Conservation (phyloP, 805 yeast genomes). For the Lipomyces mesembrius region DNA sequence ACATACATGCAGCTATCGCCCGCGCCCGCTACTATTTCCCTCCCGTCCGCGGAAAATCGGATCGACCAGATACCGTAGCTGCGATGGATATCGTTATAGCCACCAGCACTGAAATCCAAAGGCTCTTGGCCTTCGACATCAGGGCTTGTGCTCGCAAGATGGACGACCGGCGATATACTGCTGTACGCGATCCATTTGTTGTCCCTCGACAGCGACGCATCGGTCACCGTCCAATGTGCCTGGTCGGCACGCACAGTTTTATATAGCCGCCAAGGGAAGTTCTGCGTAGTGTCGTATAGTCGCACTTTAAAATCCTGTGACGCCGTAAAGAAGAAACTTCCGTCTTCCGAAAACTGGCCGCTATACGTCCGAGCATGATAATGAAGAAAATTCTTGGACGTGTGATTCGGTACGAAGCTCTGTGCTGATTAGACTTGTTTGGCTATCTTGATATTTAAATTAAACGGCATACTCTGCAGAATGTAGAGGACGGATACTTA, state of each 20-base stretch:
- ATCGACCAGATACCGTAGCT: constrained; percentile 38
- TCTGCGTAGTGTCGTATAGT: constrained; percentile 35
- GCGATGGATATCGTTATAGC: constrained; percentile 10
- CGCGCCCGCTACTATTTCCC: constrained; percentile 41
- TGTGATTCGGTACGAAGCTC: constrained; percentile 31
- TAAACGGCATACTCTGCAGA: constrained; percentile 18
- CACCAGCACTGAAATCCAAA: constrained; percentile 23
- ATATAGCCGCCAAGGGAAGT: constrained; percentile 36
- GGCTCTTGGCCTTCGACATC: constrained; percentile 33
- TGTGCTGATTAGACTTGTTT: constrained; percentile 7
- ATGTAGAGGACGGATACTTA: constrained; percentile 25
- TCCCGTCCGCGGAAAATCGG: constrained; percentile 38
- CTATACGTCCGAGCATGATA: constrained; percentile 40
- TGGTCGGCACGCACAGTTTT: constrained; percentile 26
- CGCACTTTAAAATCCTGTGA: constrained; percentile 41
- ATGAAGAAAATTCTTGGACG: constrained; percentile 13
- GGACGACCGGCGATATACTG: constrained; percentile 37
- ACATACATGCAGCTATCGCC: constrained; percentile 32
- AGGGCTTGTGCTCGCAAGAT: constrained; percentile 36
- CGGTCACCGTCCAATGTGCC: constrained; percentile 44
- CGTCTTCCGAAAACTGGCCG: constrained; percentile 43
- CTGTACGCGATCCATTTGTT: constrained; percentile 39
- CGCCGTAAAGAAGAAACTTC: constrained; percentile 39
- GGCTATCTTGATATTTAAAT: not conserved
- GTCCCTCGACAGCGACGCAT: constrained; percentile 39